Conservation (phyloP, 2,329 filamentous ascomycete genomes). For the Falciphora oryzae region DNA sequence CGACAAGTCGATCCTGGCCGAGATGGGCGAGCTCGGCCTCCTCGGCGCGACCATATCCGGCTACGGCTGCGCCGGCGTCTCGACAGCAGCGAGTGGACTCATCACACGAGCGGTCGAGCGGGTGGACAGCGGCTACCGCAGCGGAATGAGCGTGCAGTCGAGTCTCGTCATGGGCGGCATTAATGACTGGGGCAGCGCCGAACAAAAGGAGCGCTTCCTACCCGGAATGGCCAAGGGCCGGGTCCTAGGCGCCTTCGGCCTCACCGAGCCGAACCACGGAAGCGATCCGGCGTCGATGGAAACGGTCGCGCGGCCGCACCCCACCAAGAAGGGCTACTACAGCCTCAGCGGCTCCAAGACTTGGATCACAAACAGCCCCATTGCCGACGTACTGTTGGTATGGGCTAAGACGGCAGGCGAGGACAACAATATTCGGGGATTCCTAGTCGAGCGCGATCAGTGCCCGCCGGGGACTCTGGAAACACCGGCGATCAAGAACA, state of each 20-base stretch:
- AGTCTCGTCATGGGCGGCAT: constrained; percentile 84
- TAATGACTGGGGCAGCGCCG: constrained; percentile 71
- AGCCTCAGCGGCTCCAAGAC: constrained; percentile 74
- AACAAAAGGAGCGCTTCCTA: constrained; percentile 75
- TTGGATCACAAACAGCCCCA: constrained; percentile 89
- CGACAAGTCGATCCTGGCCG: constrained; percentile 70
- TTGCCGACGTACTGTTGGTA: constrained; percentile 72
- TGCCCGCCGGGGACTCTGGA: constrained; percentile 85
- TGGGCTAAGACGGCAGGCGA: constrained; percentile 78
- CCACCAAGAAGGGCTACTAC: constrained; percentile 70
- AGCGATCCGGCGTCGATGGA: constrained; percentile 85
- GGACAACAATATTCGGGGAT: constrained; percentile 82
- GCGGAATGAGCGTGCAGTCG: constrained; percentile 83
- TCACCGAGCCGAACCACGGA: constrained; percentile 85
- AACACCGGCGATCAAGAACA: constrained; percentile 89
- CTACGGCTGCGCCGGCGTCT: constrained; percentile 77
- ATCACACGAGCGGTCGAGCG: constrained; percentile 83
- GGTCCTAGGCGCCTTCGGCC: constrained; percentile 71
- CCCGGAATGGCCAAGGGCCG: constrained; percentile 72
- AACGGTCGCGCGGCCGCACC: constrained; percentile 69
- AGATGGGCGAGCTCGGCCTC: constrained; percentile 82
- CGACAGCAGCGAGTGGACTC: constrained; percentile 72
- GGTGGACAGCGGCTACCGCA: constrained; percentile 81
- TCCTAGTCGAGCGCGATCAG: constrained; percentile 77
- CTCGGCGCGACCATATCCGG: constrained; percentile 77